These are phyloP conservation scores for Adansonia madagascariensis DNA, from an alignment of 441 rosid species.

Conservation along the genomic window DNA sequence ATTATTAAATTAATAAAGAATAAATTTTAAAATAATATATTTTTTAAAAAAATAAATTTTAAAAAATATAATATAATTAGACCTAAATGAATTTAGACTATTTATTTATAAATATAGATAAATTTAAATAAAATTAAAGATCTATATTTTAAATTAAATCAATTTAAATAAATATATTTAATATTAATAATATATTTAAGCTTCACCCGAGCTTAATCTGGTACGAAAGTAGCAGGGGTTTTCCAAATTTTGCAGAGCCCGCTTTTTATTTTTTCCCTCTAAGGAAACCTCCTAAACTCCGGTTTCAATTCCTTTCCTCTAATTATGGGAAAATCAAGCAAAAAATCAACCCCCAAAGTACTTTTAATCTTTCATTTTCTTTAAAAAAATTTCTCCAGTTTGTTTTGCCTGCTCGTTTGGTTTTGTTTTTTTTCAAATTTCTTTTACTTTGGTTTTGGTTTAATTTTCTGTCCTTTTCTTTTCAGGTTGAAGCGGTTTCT, in stretches of 20 bases:
- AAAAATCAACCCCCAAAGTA: conserved; percentile 19
- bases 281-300: not conserved
- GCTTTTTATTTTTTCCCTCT: not conserved
- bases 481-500: conserved; percentile 23
- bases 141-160: too few species aligned
- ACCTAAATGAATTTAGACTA: too few species aligned
- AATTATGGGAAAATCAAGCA: conserved; percentile 26
- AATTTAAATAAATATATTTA: too few species aligned
- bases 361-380: not conserved
- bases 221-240: not conserved
- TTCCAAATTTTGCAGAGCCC: not conserved
- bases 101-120: too few species aligned
- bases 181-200: too few species aligned
- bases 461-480: not conserved
- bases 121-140: too few species aligned
- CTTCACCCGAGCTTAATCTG: too few species aligned
- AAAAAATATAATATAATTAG: too few species aligned
- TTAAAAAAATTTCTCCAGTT: not conserved
- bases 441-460: not conserved
- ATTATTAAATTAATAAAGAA: too few species aligned
- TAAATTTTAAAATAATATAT: too few species aligned
- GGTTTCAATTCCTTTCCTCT: not conserved
- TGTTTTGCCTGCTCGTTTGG: not conserved
- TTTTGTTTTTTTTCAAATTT: not conserved
- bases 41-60: too few species aligned